A percentile compares a stretch with the other conserved stretches of the same genome.
These are phyloP conservation scores for Trypanosoma cruzi DNA, from an alignment of 208 protist species.

Conservation along the genomic window DNA sequence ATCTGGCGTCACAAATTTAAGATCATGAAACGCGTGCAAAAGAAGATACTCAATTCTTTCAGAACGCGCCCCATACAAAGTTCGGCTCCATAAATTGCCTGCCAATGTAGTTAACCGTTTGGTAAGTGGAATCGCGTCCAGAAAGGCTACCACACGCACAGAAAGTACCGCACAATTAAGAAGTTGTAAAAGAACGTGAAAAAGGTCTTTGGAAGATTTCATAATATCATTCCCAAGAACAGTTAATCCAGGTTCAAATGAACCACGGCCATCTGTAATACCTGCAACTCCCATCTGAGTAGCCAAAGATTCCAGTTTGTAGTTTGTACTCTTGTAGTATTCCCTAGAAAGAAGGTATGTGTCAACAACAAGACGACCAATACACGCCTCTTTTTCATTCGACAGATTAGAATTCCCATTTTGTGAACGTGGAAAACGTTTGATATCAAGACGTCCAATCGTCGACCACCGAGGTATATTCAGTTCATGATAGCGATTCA, in stretches of 20 bases:
- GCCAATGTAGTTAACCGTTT: slow-evolving; percentile 97
- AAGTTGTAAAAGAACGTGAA: slow-evolving; percentile 67
- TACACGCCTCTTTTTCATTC: slow-evolving; percentile 86
- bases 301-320: slow-evolving; percentile 84
- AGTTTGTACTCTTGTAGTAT: slow-evolving; percentile 92
- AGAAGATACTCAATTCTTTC: slow-evolving; percentile 99
- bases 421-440: slow-evolving; percentile 67
- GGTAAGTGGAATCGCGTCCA: slow-evolving; percentile 97
- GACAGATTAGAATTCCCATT: slow-evolving; percentile 42
- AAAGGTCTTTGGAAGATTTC: slow-evolving; percentile 47
- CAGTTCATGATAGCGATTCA: slow-evolving; percentile 93
- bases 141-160: slow-evolving; percentile 88
- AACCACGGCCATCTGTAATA: slow-evolving; percentile 50
- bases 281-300: slow-evolving; percentile 75
- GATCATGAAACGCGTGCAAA: slow-evolving; percentile 95
- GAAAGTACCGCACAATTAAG: slow-evolving; percentile 82
- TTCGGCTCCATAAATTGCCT: slow-evolving; percentile 97
- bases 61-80: slow-evolving; percentile 93
- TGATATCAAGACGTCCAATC: slow-evolving; percentile 87
- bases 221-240: slow-evolving; percentile 54
- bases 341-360: slow-evolving; percentile 94
- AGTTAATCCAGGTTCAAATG: slow-evolving; percentile 68
- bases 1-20: slow-evolving; percentile 97
- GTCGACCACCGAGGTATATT: slow-evolving; percentile 93
- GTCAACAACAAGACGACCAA: slow-evolving; percentile 95